These are phyloP conservation scores for Theileria equi DNA, from an alignment of 169 alveolate species.

Conservation along the genomic window DNA sequence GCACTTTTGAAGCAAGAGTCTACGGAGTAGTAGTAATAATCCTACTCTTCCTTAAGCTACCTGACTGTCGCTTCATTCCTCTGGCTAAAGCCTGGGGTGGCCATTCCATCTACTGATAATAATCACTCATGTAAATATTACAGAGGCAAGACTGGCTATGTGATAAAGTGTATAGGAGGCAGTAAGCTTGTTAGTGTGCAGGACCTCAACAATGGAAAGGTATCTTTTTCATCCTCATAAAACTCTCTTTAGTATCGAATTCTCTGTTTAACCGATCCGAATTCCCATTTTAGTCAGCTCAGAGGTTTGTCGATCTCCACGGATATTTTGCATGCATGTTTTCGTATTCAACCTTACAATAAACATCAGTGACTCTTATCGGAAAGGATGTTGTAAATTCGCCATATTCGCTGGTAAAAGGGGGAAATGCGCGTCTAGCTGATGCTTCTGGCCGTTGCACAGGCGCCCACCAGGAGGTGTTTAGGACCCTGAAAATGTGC, in stretches of 20 bases:
- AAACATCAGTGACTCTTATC: conserved; percentile 37
- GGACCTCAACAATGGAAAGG: conserved; percentile 47
- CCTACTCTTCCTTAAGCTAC: too few relatives aligned
- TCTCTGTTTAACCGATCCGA: conserved; percentile 21
- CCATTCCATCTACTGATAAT: too few relatives aligned
- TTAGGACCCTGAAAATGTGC: too few relatives aligned
- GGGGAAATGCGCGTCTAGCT: background rate
- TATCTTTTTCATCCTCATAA: background rate
- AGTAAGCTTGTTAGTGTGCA: conserved; percentile 20
- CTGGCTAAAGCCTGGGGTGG: too few relatives aligned
- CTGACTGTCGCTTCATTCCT: too few relatives aligned
- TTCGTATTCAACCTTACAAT: background rate
- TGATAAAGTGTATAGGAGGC: conserved; percentile 21
- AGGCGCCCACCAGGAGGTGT: background rate
- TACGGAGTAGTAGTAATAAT: too few relatives aligned
- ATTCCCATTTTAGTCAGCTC: conserved; percentile 12
- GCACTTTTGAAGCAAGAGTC: too few relatives aligned
- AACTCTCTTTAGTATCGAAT: conserved; percentile 27
- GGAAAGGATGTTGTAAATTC: conserved; percentile 55
- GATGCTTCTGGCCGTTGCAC: background rate
- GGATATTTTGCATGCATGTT: background rate
- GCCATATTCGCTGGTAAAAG: conserved; percentile 7
- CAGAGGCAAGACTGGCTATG: conserved; percentile 29
- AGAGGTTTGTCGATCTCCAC: conserved; percentile 13
- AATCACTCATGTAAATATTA: background rate